Evolutionary conservation across 129 eudicot genomes (phyloP), one percentile per base, ranked within the genome.

Genomic region (Solidago caesia): DNA sequence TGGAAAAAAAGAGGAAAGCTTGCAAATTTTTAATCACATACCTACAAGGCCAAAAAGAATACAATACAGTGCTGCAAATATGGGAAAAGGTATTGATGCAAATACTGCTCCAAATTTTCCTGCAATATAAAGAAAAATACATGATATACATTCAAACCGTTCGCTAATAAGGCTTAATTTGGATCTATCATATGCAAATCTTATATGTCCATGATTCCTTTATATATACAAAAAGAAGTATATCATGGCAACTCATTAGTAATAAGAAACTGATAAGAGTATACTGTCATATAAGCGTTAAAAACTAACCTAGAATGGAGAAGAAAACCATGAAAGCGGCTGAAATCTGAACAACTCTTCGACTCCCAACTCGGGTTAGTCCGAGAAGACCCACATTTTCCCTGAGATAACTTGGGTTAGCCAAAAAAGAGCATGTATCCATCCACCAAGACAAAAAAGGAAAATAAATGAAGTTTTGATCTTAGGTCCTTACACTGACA

Each of bases 71-170:
- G 97, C 99, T 16, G 99, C 99, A 55, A 80, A 95, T 82, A 95
- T 95, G 6, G 99, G 90, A 73, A 95, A 89, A 2, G 99, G 99
- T 66, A 95, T 95, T 0, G 97, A 95, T 65, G 99, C 99, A 84
- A 95, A 95, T 68, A 91, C 96, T 15, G 99, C 99, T 79, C 99
- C 99, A 75, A 95, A 95, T 84, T 95, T 95, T 46, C 99, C 99
- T 95, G 90, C 81, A 88, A 69, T 25, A 69, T 57, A 9, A 53
- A 8, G 39, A 39, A 74, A 61, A 2, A 56, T 13, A 13, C 14
- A 55, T 8, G 6, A 15, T 57, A 56, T 25, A 39, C 14, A 29
- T 61, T 62, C 44, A 72, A 45, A 70, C n/a, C 42, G 45, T 12
- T 13, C 26, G 16, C 45, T 52, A 49, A 39, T 63, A 63, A 49